Base-by-base conservation (phyloP, 331 rosid genomes). In the Saraca asoca region DNA sequence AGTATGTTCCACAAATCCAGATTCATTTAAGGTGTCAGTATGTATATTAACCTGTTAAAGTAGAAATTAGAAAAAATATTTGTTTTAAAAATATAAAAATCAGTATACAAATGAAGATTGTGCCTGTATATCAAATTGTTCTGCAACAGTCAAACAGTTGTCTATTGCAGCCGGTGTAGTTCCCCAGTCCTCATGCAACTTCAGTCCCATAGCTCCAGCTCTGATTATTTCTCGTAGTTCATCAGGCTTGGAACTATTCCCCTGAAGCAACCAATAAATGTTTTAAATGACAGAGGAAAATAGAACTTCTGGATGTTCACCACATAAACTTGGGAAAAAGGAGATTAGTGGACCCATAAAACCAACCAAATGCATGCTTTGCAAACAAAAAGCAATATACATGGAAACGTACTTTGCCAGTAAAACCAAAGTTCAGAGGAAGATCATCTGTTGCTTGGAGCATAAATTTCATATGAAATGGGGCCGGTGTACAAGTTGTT, bases 131-230 rank as follows among this genome's bases (percentile, higher is more conserved):
- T 86, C 97, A 80, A 84, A 71, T 75, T 68, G 70, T 6, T 94
- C 97, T 51, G 87, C 97, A 15, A 90, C 86, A 29, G 84, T 53
- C 71, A 94, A 88, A 74, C 97, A 83, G 58, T 59, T 68, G 78
- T 94, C 90, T 49, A 94, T 94, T 68, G 97, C 84, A 5, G 95
- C 97, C 16, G 98, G 97, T 52, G 97, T 88, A 67, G 62, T 72
- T 80, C 98, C 98, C 98, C 98, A 90, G 84, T 94, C 97, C 83
- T 94, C 98, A 53, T 93, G 97, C 73, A 94, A 87, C 80, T 94
- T 94, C 79, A 94, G 83, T 62, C 92, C 99, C 97, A 94, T 90
- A 71, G 99, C 99, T 71, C 99, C 99, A 9, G 96, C 95, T 55
- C 8, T 69, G 78, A 90, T 37, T 73, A 94, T 88, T 54, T 86